Percentiles rank a stretch among this genome's conserved stretches.
These are phyloP conservation scores for Penicillium digitatum DNA, from an alignment of 2,329 filamentous ascomycete genomes.

Conservation along the genomic window DNA sequence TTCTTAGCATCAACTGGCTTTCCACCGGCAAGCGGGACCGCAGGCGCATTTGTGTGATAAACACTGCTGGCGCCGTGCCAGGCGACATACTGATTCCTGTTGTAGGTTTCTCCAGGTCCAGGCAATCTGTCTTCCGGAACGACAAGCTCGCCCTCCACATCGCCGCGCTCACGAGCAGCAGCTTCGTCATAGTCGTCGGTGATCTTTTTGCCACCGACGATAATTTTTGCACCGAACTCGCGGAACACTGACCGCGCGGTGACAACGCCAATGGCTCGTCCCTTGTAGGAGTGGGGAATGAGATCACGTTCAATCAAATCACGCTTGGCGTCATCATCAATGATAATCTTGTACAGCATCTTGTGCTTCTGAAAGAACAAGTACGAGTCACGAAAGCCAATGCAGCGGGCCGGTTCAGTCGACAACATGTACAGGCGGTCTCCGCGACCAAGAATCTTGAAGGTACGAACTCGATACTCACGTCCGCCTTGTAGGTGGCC, in stretches of 20 bases:
- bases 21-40: conserved; percentile 68
- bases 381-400: conserved; percentile 96
- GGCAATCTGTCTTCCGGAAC: conserved; percentile 82
- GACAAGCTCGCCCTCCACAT: conserved; percentile 81
- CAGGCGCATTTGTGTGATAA: conserved; percentile 78
- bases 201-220: conserved; percentile 83
- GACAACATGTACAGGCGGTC: conserved; percentile 95
- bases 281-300: conserved; percentile 98
- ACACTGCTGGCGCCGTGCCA: conserved; percentile 97
- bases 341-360: conserved; percentile 95
- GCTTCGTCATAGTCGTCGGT: conserved; percentile 85
- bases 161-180: conserved; percentile 69
- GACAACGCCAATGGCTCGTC: conserved; percentile 92
- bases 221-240: conserved; percentile 90
- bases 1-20: conserved; percentile 76
- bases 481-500: conserved; percentile 77
- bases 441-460: conserved; percentile 79
- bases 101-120: conserved; percentile 78
- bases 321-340: conserved; percentile 93
- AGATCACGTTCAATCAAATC: conserved; percentile 94
- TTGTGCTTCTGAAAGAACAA: conserved; percentile 98
- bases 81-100: conserved; percentile 97
- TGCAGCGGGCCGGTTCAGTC: conserved; percentile 92
- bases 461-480: conserved; percentile 93
- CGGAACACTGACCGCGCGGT: conserved; percentile 95